These are phyloP conservation scores for Crassisporium funariophilum DNA, from an alignment of 768 basidiomycete species.

Conservation along the genomic window DNA sequence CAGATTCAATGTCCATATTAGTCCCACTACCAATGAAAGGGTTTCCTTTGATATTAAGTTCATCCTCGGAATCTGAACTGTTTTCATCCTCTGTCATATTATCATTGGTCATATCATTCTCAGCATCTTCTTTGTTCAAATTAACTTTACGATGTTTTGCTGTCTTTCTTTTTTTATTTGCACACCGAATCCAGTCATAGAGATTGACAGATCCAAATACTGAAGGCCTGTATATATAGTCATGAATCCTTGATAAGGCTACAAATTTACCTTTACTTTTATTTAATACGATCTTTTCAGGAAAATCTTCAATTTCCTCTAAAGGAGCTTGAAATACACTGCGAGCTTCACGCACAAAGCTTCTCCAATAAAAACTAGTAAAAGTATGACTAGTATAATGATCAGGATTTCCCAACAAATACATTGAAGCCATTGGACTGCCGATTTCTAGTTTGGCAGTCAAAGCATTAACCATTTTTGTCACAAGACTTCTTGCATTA, in stretches of 20 bases:
- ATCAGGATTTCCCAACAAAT: conserved; percentile 29
- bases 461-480: conserved; percentile 29
- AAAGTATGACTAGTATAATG: conserved; percentile 32
- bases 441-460: conserved; percentile 29
- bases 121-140: conserved; percentile 4
- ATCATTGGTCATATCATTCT: neutral
- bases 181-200: conserved; percentile 27
- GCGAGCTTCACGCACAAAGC: neutral
- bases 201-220: conserved; percentile 17
- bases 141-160: neutral
- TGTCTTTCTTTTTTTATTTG: conserved; percentile 12
- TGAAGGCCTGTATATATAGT: conserved; percentile 28
- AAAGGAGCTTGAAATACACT: conserved; percentile 4
- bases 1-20: neutral
- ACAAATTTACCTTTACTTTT: conserved; percentile 11
- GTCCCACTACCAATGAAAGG: neutral
- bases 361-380: conserved; percentile 27
- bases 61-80: neutral
- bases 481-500: conserved; percentile 1
- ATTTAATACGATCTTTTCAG: conserved; percentile 14
- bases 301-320: conserved; percentile 1
- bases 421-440: conserved; percentile 25
- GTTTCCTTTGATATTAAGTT: too few relatives aligned
- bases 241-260: conserved; percentile 23
- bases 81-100: neutral